Base-by-base conservation (phyloP, 2,329 filamentous ascomycete species). In the Plenodomus tracheiphilus region DNA sequence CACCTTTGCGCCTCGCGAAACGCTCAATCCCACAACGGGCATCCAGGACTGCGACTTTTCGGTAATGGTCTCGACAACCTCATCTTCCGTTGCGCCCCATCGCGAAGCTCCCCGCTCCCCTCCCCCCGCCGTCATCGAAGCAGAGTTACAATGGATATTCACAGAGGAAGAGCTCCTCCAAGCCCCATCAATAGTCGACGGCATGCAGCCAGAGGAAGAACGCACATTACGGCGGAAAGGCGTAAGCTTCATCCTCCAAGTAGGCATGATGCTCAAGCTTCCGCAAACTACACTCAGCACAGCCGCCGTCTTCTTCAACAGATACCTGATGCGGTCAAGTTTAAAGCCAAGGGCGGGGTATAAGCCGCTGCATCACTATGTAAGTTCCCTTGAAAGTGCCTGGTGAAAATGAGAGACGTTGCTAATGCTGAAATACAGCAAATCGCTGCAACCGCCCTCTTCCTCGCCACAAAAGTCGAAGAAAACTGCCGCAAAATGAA, bases 401-500 rank as follows among this genome's bases (percentile, higher is more conserved):
- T 32, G 9, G 13, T 11, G 28, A 32, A 15, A 15, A 32, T 32
- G 11, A 15, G 11, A 32, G 13, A 10, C 4, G 11, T 4, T 11
- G 28, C 4, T 11, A 11, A 15, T 4, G 9, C 4, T 32, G 28
- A 8, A 32, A 11, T 36, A 38, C 55, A 79, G 69, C 89, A 95
- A 63, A 90, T 96, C 51, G 94, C 92, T 10, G 94, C 92, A 0
- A 96, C 92, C 0, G 84, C 91, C 1, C 80, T 99, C 2, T 99
- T 97, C 62, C 82, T 99, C 9, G 93, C 94, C 8, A 97, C 95
- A 61, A 99, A 99, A 72, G 93, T 95, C 17, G 93, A 99, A 69
- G 94, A 99, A 70, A 96, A 95, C 69, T 95, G 91, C 68, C 87
- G 93, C 41, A 96, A 96, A 74, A 96, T 96, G 61, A 95, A 91